These are phyloP conservation scores for Boechera retrofracta DNA, from an alignment of 345 rosid species.

Conservation along the genomic window DNA sequence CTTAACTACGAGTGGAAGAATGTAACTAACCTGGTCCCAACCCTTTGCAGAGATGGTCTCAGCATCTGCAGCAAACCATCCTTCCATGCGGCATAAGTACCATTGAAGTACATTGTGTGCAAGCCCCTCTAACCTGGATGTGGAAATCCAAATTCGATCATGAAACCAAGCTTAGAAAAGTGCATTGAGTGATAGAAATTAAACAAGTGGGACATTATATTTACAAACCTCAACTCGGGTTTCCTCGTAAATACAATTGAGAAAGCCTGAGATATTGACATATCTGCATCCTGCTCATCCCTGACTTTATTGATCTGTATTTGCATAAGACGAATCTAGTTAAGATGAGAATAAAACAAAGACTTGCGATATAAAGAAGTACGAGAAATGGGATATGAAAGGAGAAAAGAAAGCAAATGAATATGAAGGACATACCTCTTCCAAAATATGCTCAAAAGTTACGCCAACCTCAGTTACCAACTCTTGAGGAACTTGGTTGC, in stretches of 20 bases:
- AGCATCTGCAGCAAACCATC: slow-evolving; percentile 99
- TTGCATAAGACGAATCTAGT: slow-evolving; percentile 30
- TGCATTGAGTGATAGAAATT: background rate
- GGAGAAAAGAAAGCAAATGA: background rate
- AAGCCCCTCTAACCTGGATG: slow-evolving; percentile 76
- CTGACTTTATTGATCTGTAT: slow-evolving; percentile 84
- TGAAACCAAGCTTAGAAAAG: slow-evolving; percentile 8
- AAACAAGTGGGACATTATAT: background rate
- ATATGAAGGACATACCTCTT: slow-evolving; percentile 58
- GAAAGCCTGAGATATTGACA: slow-evolving; percentile 73
- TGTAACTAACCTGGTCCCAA: slow-evolving; percentile 78
- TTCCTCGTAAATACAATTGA: slow-evolving; percentile 74
- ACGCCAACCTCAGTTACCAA: slow-evolving; percentile 76
- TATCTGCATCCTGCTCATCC: slow-evolving; percentile 64
- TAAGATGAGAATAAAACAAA: slow-evolving; percentile 28
- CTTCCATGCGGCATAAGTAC: slow-evolving; percentile 99
- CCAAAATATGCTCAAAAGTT: slow-evolving; percentile 73
- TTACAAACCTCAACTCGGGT: slow-evolving; percentile 79
- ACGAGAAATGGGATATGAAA: background rate
- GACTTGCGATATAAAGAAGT: background rate
- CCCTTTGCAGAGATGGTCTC: slow-evolving; percentile 83
- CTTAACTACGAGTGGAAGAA: background rate
- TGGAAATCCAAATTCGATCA: slow-evolving; percentile 2
- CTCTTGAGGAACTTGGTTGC: slow-evolving; percentile 82
- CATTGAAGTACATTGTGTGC: slow-evolving; percentile 87